Evolutionary conservation across 2,329 filamentous ascomycete species (phyloP), one percentile per base, ranked within the genome.

Genomic region (Pseudocercospora crystallina): DNA sequence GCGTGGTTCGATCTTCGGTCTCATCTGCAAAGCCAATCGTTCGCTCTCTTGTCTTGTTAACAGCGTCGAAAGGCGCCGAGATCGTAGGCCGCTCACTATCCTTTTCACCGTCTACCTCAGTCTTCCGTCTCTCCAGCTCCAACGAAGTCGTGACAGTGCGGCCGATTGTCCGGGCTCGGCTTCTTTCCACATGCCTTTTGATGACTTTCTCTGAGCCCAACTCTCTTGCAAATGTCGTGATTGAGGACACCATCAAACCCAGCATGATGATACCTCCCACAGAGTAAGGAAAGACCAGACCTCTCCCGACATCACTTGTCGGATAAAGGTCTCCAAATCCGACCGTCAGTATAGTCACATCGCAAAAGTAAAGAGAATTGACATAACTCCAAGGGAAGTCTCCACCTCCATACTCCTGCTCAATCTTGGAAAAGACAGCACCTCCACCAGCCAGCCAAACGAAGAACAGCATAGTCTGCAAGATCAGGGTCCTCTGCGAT

Each of bases 401-500:
- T 10, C 44, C 39, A 30, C 61, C 48, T 2, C 72, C 73, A 35
- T 68, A 68, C 8, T 64, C 54, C 3, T 52, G 61, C 51, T 95
- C 86, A 2, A 94, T 78, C 1, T 74, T 75, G 5, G 83, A 82
- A 64, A 94, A 96, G 0, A 95, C 73, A 0, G 85, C 80, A 0
- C 86, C 89, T 1, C 91, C 91, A 2, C 90, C 71, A 0, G 88
- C 83, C 0, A 96, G 74, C 76, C 94, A 96, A 41, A 89, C 72
- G 44, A 95, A 84, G 65, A 95, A 89, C 48, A 87, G 75, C 70
- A 95, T 95, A 1, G 90, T 95, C 70, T 96, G 91, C 26, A 96
- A 72, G 76, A 96, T 96, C 15, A 96, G 74, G 0, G 89, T 96
- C 8, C 91, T 81, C 69, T 96, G 91, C 54, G 86, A 86, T 46